Evolutionary conservation across 495 filamentous ascomycete species (phyloP).

Genomic region (Aspergillus olivimuriae): DNA sequence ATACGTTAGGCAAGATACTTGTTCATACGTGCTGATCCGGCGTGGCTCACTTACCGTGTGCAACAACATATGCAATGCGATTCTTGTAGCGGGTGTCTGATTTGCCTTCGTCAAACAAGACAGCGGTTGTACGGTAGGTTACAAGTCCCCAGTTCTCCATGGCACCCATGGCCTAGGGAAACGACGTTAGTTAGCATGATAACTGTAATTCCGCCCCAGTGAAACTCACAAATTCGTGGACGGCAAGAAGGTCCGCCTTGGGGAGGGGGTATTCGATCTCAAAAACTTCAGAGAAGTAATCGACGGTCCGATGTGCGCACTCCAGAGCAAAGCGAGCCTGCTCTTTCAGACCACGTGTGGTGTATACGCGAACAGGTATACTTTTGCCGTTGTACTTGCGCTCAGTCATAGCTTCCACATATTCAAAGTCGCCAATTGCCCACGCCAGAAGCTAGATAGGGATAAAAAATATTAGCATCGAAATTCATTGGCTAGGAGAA

Average conservation of each 20-base stretch:
- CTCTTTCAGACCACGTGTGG: constrained; percentile 80
- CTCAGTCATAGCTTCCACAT: constrained; percentile 82
- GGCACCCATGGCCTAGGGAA: constrained; percentile 55
- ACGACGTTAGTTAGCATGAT: constrained; percentile 21
- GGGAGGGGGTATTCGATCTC: constrained; percentile 92
- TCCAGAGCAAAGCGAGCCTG: constrained; percentile 82
- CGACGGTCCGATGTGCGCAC: constrained; percentile 81
- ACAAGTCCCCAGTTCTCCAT: constrained; percentile 94
- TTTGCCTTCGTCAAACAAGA: constrained; percentile 86
- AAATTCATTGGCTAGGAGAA: no score
- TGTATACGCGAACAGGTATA: constrained; percentile 93
- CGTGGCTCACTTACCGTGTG: constrained; percentile 47
- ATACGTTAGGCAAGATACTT: constrained; percentile 8
- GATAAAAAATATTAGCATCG: neutral
- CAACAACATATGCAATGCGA: constrained; percentile 88
- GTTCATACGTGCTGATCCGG: neutral
- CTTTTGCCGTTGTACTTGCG: constrained; percentile 82
- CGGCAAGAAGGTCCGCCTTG: constrained; percentile 89
- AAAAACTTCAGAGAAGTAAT: constrained; percentile 92
- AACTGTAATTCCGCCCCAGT: neutral
- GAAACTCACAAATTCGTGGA: constrained; percentile 83
- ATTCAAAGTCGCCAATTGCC: constrained; percentile 96
- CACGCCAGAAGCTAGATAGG: constrained; percentile 68
- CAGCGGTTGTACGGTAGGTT: constrained; percentile 89
- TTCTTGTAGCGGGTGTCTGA: constrained; percentile 86